Evolutionary conservation across 495 filamentous ascomycete species (phyloP).

Genomic region (Rhypophila decipiens): DNA sequence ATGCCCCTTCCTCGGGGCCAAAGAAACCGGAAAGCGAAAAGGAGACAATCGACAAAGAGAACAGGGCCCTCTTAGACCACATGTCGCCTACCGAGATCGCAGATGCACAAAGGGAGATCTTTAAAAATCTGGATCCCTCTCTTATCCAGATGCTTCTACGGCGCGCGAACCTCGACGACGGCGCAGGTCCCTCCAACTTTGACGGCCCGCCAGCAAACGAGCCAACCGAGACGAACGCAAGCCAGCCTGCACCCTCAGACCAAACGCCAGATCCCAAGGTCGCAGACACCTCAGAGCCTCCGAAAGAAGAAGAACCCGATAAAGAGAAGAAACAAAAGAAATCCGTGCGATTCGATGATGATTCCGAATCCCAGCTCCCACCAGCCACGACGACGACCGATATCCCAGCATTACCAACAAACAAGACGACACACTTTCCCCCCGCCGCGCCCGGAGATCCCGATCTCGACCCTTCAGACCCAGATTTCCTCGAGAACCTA

Average conservation of each 20-base stretch:
- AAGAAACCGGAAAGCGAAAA: too few relatives aligned
- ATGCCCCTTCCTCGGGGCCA: too few relatives aligned
- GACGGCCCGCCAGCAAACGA: constrained; percentile 14
- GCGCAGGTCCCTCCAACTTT: constrained; percentile 27
- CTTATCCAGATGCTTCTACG: constrained; percentile 71
- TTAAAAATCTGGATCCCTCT: constrained; percentile 59
- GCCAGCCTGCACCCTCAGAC: constrained; percentile 4
- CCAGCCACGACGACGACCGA: constrained; percentile 18
- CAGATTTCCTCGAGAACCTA: constrained; percentile 74
- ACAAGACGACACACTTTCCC: constrained; percentile 36
- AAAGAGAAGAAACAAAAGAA: constrained; percentile 19
- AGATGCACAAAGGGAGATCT: constrained; percentile 65
- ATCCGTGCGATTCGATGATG: constrained; percentile 20
- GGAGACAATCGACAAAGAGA: constrained; percentile 71
- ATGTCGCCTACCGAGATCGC: constrained; percentile 84
- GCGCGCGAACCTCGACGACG: constrained; percentile 71
- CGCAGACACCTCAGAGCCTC: constrained; percentile 9
- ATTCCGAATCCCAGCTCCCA: constrained; percentile 13
- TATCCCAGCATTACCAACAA: constrained; percentile 27
- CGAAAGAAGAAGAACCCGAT: neutral
- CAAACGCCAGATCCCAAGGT: constrained; percentile 11
- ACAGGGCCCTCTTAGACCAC: constrained; percentile 60
- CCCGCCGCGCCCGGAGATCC: constrained; percentile 37
- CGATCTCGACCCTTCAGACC: constrained; percentile 74
- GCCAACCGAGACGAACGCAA: constrained; percentile 13